Evolutionary conservation across 1,284 basidiomycete species (phyloP).

Genomic region (Ceratobasidium sp.): DNA sequence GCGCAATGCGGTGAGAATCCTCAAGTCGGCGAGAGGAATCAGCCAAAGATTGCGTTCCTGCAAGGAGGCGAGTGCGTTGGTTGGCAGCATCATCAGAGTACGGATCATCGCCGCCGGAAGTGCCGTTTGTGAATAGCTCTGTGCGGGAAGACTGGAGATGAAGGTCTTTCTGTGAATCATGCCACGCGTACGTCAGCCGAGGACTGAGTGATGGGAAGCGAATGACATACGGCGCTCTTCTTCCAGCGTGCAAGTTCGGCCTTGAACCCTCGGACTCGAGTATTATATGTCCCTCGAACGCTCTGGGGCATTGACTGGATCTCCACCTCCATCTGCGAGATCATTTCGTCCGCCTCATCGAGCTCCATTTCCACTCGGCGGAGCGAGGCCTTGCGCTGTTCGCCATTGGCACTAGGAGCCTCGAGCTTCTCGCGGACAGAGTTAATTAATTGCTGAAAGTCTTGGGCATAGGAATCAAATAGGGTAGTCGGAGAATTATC

Average conservation of each 20-base stretch:
- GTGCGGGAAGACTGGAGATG: conserved; percentile 55
- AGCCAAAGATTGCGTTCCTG: conserved; percentile 77
- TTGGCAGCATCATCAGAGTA: conserved; percentile 62
- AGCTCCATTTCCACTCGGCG: conserved; percentile 93
- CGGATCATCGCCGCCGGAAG: conserved; percentile 77
- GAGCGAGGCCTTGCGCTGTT: conserved; percentile 84
- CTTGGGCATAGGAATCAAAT: conserved; percentile 84
- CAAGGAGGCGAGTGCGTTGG: conserved; percentile 81
- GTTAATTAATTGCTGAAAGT: conserved; percentile 77
- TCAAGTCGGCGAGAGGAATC: conserved; percentile 84
- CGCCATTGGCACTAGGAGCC: conserved; percentile 64
- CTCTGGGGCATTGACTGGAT: conserved; percentile 95
- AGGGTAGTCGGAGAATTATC: conserved; percentile 80
- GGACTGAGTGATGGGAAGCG: conserved; percentile 3
- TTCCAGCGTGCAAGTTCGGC: conserved; percentile 78
- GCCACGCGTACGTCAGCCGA: not conserved
- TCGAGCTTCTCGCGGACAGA: conserved; percentile 76
- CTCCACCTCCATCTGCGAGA: conserved; percentile 99
- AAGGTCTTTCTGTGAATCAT: conserved; percentile 55
- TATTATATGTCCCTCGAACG: conserved; percentile 76
- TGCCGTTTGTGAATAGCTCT: conserved; percentile 57
- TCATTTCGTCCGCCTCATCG: conserved; percentile 98
- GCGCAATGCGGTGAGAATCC: conserved; percentile 90
- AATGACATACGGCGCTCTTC: conserved; percentile 66
- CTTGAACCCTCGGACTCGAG: conserved; percentile 78